Evolutionary conservation across 2,329 filamentous ascomycete genomes (phyloP), one percentile per base, ranked within the genome.

Genomic region (Aspergillus sp.): DNA sequence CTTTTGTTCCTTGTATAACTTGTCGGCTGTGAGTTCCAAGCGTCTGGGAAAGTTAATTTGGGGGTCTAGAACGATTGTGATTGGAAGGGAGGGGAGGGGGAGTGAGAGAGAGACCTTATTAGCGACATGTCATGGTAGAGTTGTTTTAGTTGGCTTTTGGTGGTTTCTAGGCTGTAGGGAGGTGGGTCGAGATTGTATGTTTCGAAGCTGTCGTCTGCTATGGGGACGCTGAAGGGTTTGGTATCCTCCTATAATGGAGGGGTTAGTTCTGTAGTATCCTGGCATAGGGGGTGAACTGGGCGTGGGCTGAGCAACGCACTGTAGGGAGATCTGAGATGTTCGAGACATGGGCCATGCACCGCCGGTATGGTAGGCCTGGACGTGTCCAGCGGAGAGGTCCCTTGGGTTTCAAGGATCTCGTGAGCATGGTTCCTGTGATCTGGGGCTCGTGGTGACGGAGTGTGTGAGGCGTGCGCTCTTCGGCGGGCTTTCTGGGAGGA

Each of bases 1-100:
- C 85, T 97, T 97, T 87, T 96, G 97, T 83, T 97, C 92, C 84
- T 98, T 98, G 89, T 98, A 97, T 73, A 98, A 84, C 74, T 91
- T 87, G 78, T 97, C 94, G 81, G 94, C 91, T 64, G 92, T 91
- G 90, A 97, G 94, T 82, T 98, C 94, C 92, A 98, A 95, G 79
- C 95, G 93, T 81, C 92, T 96, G 71, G 58, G 30, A 28, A 25
- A 17, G 8, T 5, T 38, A 52, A 59, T 54, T 36, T 52, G 49
- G 17, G 10, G 25, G n/a, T 17, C n/a, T 13, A 45, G 47, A 7
- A 12, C 39, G 12, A n/a, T 3, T 38, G 3, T 32, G 13, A 32
- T 53, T 21, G 17, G 28, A 9, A 13, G 50, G 17, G 17, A 9
- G 2, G 13, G n/a, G 47, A 10, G 10, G 12, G n/a, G 25, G 6